Percentiles rank a stretch among this genome's conserved stretches.
These are phyloP conservation scores for Ceratocystis smalleyi DNA, from an alignment of 2,329 filamentous ascomycete genomes.

Conservation along the genomic window DNA sequence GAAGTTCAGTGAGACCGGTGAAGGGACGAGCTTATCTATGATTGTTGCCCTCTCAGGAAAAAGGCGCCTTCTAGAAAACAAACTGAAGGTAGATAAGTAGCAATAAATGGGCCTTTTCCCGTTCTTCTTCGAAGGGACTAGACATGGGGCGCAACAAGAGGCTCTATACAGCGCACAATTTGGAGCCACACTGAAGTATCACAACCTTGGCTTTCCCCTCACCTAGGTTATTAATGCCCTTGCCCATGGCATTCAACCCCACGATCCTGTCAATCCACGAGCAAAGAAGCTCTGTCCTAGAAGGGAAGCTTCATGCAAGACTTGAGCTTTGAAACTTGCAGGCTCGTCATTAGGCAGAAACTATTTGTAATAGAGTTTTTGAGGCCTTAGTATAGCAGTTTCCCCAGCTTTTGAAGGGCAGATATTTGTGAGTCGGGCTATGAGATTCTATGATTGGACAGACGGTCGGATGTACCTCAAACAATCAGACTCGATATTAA, in stretches of 20 bases:
- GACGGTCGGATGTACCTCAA: neutral
- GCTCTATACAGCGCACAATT: neutral
- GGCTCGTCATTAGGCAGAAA: neutral
- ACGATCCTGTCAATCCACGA: neutral
- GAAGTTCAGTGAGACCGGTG: neutral
- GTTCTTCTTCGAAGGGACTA: neutral
- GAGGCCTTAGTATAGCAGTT: neutral
- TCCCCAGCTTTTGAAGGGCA: slow-evolving; percentile 8
- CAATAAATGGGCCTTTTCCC: neutral
- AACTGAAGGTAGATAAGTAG: neutral
- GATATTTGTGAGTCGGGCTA: neutral
- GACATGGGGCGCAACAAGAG: neutral
- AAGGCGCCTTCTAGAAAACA: neutral
- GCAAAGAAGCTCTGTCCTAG: neutral
- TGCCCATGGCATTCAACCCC: neutral
- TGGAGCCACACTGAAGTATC: neutral
- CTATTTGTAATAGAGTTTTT: slow-evolving; percentile 9
- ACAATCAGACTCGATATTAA: neutral
- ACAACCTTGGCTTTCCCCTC: neutral
- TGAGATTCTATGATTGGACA: neutral
- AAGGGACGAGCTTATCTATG: neutral
- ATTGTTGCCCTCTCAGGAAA: neutral
- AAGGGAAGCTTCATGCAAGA: neutral
- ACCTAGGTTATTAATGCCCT: neutral
- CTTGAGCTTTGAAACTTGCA: neutral